Percentiles rank a stretch among this genome's conserved stretches.
phyloP scores from a whole-genome alignment of 257 asterid genomes.

The Solanum bulbocastanum region DNA sequence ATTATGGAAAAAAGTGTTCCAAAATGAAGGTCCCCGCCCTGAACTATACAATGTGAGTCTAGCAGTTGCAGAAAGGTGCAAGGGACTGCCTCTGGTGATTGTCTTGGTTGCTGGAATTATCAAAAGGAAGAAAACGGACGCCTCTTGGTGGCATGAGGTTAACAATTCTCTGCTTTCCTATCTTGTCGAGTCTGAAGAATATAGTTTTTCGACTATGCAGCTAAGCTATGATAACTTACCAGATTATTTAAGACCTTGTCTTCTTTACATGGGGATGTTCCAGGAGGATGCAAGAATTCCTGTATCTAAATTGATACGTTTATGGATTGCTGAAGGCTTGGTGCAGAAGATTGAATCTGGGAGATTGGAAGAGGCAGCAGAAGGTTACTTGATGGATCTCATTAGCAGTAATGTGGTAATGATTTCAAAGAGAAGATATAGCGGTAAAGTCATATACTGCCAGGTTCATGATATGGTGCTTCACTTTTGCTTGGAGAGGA shows the following conservation, averaged over 20 bases:
- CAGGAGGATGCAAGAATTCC: background rate
- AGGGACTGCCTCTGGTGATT: background rate
- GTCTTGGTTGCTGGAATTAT: background rate
- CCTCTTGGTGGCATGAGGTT: background rate
- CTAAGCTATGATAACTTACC: background rate
- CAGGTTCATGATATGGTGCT: background rate
- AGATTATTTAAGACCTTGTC: background rate
- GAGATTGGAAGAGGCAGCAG: background rate
- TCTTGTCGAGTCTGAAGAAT: background rate
- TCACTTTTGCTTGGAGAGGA: background rate
- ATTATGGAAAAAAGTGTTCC: background rate
- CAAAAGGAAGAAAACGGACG: background rate
- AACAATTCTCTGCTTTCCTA: background rate
- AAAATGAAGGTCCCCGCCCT: background rate
- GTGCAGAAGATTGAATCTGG: background rate
- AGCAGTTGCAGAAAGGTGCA: background rate
- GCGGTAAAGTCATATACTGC: background rate
- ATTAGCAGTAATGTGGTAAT: background rate
- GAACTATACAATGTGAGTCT: background rate
- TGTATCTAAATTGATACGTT: background rate
- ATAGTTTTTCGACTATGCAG: background rate
- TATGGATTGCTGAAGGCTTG: background rate
- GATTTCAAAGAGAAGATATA: background rate
- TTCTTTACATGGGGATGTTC: background rate
- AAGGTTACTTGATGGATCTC: background rate